Conservation (phyloP, 345 rosid genomes). For the Triadica sebifera region DNA sequence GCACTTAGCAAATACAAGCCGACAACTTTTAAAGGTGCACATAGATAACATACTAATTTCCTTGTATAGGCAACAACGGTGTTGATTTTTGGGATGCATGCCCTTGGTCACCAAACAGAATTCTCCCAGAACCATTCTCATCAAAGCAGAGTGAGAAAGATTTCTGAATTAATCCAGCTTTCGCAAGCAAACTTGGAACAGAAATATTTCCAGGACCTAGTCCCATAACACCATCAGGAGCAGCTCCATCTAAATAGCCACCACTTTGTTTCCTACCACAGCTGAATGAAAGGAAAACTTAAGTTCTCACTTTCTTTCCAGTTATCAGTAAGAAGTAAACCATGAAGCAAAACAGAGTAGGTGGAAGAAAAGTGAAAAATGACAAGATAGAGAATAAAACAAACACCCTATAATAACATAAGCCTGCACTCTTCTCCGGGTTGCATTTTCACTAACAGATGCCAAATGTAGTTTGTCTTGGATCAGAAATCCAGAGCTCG, state of each 20-base stretch:
- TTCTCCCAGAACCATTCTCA: conserved; percentile 28
- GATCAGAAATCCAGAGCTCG: conserved; percentile 26
- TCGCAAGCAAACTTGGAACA: conserved; percentile 19
- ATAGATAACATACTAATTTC: conserved; percentile 26
- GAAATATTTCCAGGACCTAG: conserved; percentile 21
- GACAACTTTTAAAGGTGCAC: not conserved
- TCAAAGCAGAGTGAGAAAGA: conserved; percentile 32
- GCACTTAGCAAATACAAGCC: not conserved
- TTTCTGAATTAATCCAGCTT: conserved; percentile 18
- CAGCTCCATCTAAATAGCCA: conserved; percentile 25
- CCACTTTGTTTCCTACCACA: conserved; percentile 27
- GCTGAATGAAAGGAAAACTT: not conserved
- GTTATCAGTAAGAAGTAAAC: not conserved
- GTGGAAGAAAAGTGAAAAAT: not conserved
- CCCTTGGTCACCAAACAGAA: conserved; percentile 32
- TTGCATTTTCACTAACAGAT: conserved; percentile 5
- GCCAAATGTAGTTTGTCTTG: conserved; percentile 17
- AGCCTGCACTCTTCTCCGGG: conserved; percentile 11
- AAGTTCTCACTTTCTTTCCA: not conserved
- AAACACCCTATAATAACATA: conserved; percentile 17
- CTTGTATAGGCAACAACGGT: conserved; percentile 22
- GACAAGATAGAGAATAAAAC: not conserved
- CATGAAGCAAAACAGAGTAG: not conserved
- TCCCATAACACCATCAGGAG: conserved; percentile 25
- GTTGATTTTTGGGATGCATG: conserved; percentile 26